A percentile compares a stretch with the other conserved stretches of the same genome.
Conservation (phyloP, 2,329 filamentous ascomycete species). For the Ceratocystis lukuohia region DNA sequence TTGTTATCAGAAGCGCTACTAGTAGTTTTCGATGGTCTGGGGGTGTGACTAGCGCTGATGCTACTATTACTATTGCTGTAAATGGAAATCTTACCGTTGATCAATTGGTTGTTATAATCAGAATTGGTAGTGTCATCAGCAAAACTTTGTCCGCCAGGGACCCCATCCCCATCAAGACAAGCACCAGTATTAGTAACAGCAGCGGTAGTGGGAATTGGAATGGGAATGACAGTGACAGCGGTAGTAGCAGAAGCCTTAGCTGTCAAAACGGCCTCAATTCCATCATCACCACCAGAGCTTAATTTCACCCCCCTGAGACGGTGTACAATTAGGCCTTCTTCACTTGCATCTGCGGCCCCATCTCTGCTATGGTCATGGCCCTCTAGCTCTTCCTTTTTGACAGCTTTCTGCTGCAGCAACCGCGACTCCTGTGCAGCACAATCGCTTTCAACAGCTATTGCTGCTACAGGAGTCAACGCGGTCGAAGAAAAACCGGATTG, state of each 20-base stretch:
- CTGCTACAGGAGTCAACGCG: not conserved
- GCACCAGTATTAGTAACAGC: not conserved
- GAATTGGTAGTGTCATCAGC: not conserved
- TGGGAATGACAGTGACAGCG: not conserved
- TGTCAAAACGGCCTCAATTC: constrained; percentile 10
- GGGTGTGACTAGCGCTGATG: not conserved
- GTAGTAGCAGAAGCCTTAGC: not conserved
- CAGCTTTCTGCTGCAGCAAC: not conserved
- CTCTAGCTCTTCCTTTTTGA: not conserved
- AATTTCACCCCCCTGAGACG: constrained; percentile 12
- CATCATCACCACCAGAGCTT: constrained; percentile 5
- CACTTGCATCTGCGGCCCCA: not conserved
- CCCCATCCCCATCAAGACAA: not conserved
- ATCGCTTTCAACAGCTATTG: not conserved
- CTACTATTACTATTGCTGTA: not conserved
- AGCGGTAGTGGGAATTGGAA: constrained; percentile 1
- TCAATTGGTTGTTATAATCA: not conserved
- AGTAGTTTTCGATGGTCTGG: not conserved
- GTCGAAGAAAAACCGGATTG: not conserved
- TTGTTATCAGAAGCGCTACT: not conserved
- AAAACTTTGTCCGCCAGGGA: not conserved
- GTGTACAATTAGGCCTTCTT: constrained; percentile 11
- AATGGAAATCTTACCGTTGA: not conserved
- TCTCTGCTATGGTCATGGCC: not conserved
- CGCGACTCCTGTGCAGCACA: not conserved